Evolutionary conservation across 2,329 filamentous ascomycete species (phyloP).

Genomic region (Aspergillus ustus): DNA sequence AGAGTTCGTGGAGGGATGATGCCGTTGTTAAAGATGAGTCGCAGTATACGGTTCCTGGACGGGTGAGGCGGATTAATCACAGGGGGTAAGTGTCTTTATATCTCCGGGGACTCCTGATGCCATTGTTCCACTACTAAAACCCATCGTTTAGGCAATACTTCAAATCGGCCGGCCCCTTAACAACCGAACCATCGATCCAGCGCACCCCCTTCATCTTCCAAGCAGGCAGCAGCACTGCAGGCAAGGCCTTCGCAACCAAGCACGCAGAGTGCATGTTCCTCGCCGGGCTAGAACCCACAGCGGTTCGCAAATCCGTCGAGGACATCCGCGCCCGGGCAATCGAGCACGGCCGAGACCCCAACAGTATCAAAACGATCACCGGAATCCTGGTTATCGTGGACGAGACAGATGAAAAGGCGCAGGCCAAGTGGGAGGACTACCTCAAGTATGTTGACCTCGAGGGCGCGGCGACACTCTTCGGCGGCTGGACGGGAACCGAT

Average conservation of each 20-base stretch:
- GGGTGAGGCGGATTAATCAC: conserved; percentile 36
- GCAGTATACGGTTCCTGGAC: conserved; percentile 15
- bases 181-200: background rate
- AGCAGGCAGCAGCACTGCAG: conserved; percentile 1
- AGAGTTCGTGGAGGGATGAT: conserved; percentile 53
- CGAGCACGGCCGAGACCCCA: conserved; percentile 39
- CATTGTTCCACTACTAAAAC: background rate
- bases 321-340: background rate
- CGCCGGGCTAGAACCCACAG: background rate
- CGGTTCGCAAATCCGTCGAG: conserved; percentile 1
- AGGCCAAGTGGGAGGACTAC: conserved; percentile 45
- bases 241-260: conserved; percentile 3
- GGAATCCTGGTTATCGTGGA: conserved; percentile 48
- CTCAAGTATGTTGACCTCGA: conserved; percentile 46
- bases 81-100: conserved; percentile 14
- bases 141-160: conserved; percentile 11
- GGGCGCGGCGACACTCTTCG: conserved; percentile 46
- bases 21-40: conserved; percentile 29
- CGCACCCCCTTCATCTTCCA: conserved; percentile 12
- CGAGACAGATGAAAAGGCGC: conserved; percentile 46
- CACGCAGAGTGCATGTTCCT: conserved; percentile 11
- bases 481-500: conserved; percentile 47
- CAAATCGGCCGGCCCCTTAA: conserved; percentile 1
- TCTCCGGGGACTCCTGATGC: background rate
- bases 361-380: conserved; percentile 45